These are phyloP conservation scores for Xerocomellus intermedius DNA, from an alignment of 768 basidiomycete species.

Conservation along the genomic window DNA sequence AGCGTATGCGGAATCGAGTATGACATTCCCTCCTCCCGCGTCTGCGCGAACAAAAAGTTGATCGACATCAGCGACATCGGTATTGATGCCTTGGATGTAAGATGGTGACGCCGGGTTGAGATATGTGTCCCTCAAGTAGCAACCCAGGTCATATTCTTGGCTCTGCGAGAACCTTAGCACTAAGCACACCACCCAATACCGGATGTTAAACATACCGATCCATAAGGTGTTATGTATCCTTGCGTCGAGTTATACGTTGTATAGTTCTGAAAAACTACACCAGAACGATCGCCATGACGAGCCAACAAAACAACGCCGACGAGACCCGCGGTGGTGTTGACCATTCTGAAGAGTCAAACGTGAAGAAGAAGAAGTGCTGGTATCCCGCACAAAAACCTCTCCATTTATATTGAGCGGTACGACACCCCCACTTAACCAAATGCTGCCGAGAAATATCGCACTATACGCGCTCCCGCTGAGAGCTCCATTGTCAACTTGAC, in stretches of 20 bases:
- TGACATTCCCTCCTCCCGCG: slow-evolving; percentile 67
- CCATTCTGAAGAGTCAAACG: slow-evolving; percentile 15
- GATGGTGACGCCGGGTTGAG: slow-evolving; percentile 59
- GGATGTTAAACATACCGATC: slow-evolving; percentile 48
- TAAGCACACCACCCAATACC: background rate
- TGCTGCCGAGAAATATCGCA: background rate
- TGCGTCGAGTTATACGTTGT: slow-evolving; percentile 61
- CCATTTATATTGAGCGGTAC: slow-evolving; percentile 9
- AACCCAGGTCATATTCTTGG: slow-evolving; percentile 65
- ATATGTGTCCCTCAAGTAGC: slow-evolving; percentile 59
- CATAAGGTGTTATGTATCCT: slow-evolving; percentile 70
- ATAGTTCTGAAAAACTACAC: slow-evolving; percentile 66
- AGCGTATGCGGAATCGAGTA: slow-evolving; percentile 81
- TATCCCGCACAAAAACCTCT: background rate
- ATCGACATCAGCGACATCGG: slow-evolving; percentile 63
- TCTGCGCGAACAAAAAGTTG: slow-evolving; percentile 77
- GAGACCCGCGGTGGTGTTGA: slow-evolving; percentile 35
- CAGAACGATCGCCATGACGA: slow-evolving; percentile 71
- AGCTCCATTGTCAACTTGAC: background rate
- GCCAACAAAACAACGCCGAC: slow-evolving; percentile 74
- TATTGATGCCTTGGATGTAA: slow-evolving; percentile 64
- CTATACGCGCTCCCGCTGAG: background rate
- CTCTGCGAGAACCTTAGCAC: slow-evolving; percentile 5
- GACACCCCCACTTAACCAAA: background rate
- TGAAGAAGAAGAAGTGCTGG: no score